A percentile compares a stretch with the other conserved stretches of the same genome.
These are phyloP conservation scores for Xylariaceae sp. DNA, from an alignment of 2,329 filamentous ascomycete species.

Conservation along the genomic window DNA sequence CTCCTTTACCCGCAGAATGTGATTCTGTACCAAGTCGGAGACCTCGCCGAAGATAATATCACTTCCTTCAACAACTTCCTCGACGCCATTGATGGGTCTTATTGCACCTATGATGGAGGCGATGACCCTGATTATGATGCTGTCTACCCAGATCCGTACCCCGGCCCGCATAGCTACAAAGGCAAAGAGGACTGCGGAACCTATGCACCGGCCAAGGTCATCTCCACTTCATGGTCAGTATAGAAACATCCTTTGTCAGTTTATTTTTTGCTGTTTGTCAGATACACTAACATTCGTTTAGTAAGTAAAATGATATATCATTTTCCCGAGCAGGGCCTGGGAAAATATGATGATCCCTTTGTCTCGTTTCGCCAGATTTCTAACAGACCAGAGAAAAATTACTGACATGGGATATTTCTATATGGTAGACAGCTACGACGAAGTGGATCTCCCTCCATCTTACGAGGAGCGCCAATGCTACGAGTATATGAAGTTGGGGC, in stretches of 20 bases:
- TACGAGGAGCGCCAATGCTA: slow-evolving; percentile 49
- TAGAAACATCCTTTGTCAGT: too few relatives aligned
- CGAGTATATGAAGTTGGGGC: slow-evolving; percentile 30
- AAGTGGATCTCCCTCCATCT: slow-evolving; percentile 43
- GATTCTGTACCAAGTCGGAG: slow-evolving; percentile 43
- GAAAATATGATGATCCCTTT: too few relatives aligned
- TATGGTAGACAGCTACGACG: slow-evolving; percentile 48
- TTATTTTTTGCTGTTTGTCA: too few relatives aligned
- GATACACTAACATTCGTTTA: too few relatives aligned
- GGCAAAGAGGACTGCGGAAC: slow-evolving; percentile 43
- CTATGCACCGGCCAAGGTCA: slow-evolving; percentile 44
- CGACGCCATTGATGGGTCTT: slow-evolving; percentile 11
- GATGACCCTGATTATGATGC: slow-evolving; percentile 7
- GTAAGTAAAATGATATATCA: too few relatives aligned
- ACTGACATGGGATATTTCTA: too few relatives aligned
- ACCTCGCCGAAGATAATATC: slow-evolving; percentile 29
- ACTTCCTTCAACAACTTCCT: slow-evolving; percentile 40
- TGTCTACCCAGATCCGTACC: slow-evolving; percentile 37
- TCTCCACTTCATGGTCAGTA: slow-evolving; percentile 51
- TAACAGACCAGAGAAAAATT: too few relatives aligned
- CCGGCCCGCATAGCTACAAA: slow-evolving; percentile 37
- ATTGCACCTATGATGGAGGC: slow-evolving; percentile 12
- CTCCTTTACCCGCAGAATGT: slow-evolving; percentile 50
- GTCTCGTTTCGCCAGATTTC: too few relatives aligned
- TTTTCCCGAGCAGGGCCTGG: too few relatives aligned